Evolutionary conservation across 2,329 filamentous ascomycete genomes (phyloP).

Genomic region (Pyrenochaeta sp.): DNA sequence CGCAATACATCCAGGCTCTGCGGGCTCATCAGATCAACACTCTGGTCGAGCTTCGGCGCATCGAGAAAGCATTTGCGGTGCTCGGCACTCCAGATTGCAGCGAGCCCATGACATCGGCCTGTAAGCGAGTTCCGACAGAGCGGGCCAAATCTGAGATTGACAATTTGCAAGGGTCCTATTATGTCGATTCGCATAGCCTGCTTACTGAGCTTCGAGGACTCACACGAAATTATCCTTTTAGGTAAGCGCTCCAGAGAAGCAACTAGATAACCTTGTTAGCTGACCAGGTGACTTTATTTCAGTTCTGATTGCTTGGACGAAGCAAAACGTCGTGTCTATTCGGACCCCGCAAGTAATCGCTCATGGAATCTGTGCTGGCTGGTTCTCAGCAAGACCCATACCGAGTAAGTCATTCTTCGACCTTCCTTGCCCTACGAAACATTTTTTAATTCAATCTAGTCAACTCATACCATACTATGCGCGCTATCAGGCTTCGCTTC

Average conservation of each 20-base stretch:
- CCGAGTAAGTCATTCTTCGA: conserved; percentile 61
- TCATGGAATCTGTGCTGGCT: conserved; percentile 83
- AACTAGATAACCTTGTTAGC: background rate
- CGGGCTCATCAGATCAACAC: conserved; percentile 75
- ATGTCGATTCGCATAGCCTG: conserved; percentile 74
- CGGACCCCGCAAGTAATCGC: conserved; percentile 69
- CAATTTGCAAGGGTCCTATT: conserved; percentile 61
- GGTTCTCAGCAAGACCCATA: conserved; percentile 69
- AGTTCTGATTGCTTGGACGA: conserved; percentile 70
- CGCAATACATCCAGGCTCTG: conserved; percentile 69
- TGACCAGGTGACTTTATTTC: background rate
- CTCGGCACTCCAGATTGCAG: conserved; percentile 67
- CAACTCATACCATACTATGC: conserved; percentile 69
- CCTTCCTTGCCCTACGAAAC: background rate
- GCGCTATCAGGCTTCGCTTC: conserved; percentile 65
- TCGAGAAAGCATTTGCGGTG: conserved; percentile 70
- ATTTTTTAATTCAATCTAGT: conserved; percentile 48
- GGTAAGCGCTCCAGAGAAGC: conserved; percentile 23
- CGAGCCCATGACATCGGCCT: conserved; percentile 73
- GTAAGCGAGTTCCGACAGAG: conserved; percentile 42
- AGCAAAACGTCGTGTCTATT: conserved; percentile 68
- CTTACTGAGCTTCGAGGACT: conserved; percentile 73
- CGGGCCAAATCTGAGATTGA: conserved; percentile 6
- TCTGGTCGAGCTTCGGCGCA: conserved; percentile 73
- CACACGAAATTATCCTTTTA: conserved; percentile 72